phyloP scores from a whole-genome alignment of 495 filamentous ascomycete genomes.

The Melanomma pulvis-pyrius region DNA sequence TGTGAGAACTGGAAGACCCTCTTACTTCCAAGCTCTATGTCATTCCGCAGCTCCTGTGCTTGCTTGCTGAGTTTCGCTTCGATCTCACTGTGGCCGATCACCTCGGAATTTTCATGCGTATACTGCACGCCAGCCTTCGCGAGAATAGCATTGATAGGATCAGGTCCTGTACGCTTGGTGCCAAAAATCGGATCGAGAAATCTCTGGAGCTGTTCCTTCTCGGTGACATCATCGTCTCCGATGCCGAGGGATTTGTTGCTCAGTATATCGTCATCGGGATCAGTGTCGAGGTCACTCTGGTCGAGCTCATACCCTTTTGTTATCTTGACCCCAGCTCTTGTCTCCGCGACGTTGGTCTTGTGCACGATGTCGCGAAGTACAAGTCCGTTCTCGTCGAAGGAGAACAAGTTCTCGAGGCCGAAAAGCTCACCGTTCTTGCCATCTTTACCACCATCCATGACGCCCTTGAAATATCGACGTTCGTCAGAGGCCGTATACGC shows the following conservation, averaged over 20 bases:
- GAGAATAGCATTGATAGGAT: conserved; percentile 87
- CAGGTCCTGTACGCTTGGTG: conserved; percentile 54
- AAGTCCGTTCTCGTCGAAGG: conserved; percentile 75
- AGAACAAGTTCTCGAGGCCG: conserved; percentile 84
- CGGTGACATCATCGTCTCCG: conserved; percentile 55
- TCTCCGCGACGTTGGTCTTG: conserved; percentile 96
- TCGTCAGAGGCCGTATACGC: conserved; percentile 92
- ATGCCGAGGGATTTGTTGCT: conserved; percentile 48
- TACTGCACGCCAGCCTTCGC: conserved; percentile 89
- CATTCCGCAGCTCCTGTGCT: conserved; percentile 66
- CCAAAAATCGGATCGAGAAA: conserved; percentile 60
- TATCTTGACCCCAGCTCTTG: conserved; percentile 73
- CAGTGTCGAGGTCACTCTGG: conserved; percentile 52
- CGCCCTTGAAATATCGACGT: conserved; percentile 92
- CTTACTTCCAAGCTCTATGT: conserved; percentile 44
- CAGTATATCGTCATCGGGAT: conserved; percentile 57
- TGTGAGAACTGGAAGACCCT: conserved; percentile 32
- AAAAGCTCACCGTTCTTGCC: conserved; percentile 92
- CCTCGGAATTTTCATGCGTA: conserved; percentile 94
- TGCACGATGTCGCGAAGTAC: conserved; percentile 92
- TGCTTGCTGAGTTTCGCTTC: conserved; percentile 77
- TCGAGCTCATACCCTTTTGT: conserved; percentile 67
- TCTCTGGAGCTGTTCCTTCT: conserved; percentile 65
- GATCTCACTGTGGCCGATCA: conserved; percentile 83
- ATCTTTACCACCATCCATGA: conserved; percentile 69